Conservation (phyloP, 169 alveolate species). For the Eimeria maxima region DNA sequence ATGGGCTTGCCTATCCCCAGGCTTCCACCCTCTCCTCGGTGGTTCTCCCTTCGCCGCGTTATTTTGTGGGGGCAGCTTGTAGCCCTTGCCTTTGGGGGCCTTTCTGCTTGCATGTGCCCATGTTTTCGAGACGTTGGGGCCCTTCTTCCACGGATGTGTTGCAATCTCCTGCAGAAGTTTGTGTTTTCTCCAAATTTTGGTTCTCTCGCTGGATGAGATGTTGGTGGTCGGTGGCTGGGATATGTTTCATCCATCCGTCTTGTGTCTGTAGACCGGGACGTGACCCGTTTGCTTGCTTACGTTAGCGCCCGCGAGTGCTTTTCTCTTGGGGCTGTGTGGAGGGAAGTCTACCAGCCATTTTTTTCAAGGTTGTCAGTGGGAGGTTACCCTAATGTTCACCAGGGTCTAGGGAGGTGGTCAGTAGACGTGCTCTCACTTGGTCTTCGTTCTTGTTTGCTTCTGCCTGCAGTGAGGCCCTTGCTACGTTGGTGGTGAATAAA, state of each 20-base stretch:
- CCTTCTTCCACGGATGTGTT: neutral
- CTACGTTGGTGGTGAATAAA: conserved; percentile 98
- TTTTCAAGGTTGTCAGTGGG: neutral
- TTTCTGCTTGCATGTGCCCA: neutral
- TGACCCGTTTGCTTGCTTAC: neutral
- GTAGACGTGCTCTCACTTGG: neutral
- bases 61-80: neutral
- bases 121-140: neutral
- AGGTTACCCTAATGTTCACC: neutral
- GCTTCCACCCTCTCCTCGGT: neutral
- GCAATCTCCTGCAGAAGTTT: neutral
- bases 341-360: neutral
- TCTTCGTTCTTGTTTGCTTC: neutral
- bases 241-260: neutral
- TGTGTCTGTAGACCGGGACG: neutral
- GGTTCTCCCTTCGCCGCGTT: neutral
- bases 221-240: neutral
- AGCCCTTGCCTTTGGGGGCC: neutral
- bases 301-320: neutral
- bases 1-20: neutral
- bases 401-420: neutral
- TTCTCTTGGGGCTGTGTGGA: neutral
- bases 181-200: neutral
- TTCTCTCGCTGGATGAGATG: neutral
- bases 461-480: conserved; percentile 97